Evolutionary conservation across 331 rosid genomes (phyloP).

Genomic region (Erythrophleum ivorense): DNA sequence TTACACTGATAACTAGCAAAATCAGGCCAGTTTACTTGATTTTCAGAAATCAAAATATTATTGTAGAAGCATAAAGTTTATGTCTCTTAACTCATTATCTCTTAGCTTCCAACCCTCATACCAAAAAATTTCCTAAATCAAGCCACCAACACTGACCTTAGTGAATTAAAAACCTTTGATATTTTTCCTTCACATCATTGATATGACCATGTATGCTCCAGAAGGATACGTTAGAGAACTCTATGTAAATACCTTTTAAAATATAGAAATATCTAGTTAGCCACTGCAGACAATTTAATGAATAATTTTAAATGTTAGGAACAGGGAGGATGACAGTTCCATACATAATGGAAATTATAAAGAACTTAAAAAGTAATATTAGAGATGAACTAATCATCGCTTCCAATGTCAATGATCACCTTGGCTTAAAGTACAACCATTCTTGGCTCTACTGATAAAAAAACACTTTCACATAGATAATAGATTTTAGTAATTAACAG

Average conservation of each 20-base stretch:
- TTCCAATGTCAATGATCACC: background rate
- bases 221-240: background rate
- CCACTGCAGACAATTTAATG: background rate
- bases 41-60: too few relatives aligned
- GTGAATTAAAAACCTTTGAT: conserved; percentile 7
- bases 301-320: background rate
- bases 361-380: too few relatives aligned
- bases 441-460: background rate
- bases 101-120: conserved; percentile 20
- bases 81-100: conserved; percentile 3
- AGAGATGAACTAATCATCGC: too few relatives aligned
- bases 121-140: background rate
- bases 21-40: too few relatives aligned
- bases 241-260: background rate
- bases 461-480: background rate
- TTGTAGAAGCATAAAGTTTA: background rate
- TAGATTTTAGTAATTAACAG: background rate
- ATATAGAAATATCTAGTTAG: background rate
- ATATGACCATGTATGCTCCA: conserved; percentile 3
- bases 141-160: background rate
- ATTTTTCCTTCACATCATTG: conserved; percentile 26
- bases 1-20: background rate
- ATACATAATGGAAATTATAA: background rate
- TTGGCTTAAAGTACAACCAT: background rate
- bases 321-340: background rate